Evolutionary conservation across 2,329 filamentous ascomycete species (phyloP), one percentile per base, ranked within the genome.

Genomic region (Pseudocercospora vitis): DNA sequence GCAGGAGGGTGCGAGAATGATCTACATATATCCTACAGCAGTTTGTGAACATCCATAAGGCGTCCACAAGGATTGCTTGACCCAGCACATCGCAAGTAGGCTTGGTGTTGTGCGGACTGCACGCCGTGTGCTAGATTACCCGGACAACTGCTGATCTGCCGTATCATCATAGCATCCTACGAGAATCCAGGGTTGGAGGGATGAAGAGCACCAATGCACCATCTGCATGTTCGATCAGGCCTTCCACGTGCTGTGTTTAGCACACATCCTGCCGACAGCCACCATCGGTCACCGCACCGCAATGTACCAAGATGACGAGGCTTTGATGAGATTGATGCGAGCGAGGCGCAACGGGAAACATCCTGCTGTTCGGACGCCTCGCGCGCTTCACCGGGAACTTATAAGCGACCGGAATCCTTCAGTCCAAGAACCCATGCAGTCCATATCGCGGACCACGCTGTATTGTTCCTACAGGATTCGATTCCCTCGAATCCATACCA

Each of bases 391-490:
- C 50, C 42, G 50, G 14, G 42, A 33, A 52, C 29, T 21, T 24
- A 31, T 46, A 53, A 53, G 51, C 51, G 50, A 53, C 44, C 14
- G 31, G 28, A 33, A 48, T 50, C 52, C 48, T 55, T 19, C 47
- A 18, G 16, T 14, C 29, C 33, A 35, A 42, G 44, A 50, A 31
- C 28, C 44, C 26, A 31, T 35, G 47, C 37, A 11, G 37, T 21
- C 37, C 23, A n/a, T 40, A 19, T 16, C 37, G 23, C 37, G 51
- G 48, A 47, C 50, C 21, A 48, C 32, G 23, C 31, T 48, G 46
- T 54, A 42, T 50, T 55, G 47, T 37, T 55, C 52, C 52, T 50
- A 46, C 52, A 53, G 45, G 52, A 50, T 49, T 46, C 35, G 23
- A 37, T 31, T 48, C 45, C 52, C 46, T 40, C 9, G 37, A 40